phyloP scores from a whole-genome alignment of 805 yeast species.

The Lipomyces orientalis region DNA sequence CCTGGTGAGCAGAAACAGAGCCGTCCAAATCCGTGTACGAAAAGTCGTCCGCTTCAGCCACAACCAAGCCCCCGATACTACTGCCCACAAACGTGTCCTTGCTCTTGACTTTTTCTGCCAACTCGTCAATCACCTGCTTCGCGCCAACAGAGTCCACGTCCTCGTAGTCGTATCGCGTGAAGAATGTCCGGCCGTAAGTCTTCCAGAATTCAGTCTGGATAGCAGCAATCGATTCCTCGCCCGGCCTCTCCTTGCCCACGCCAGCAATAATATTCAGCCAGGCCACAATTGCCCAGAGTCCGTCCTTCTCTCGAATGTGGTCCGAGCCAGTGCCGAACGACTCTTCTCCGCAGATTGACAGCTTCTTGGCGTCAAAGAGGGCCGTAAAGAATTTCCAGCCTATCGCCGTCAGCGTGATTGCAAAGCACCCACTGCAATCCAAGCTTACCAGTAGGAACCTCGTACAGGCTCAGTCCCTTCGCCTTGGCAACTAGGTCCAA shows the following conservation, averaged over 20 bases:
- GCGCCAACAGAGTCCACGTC: conserved; percentile 81
- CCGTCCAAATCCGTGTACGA: conserved; percentile 95
- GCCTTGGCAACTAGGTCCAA: conserved; percentile 86
- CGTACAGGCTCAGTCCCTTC: conserved; percentile 77
- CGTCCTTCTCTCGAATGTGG: conserved; percentile 97
- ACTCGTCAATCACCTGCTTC: conserved; percentile 61
- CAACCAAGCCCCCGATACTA: conserved; percentile 57
- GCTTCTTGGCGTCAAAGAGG: conserved; percentile 86
- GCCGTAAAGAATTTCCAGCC: conserved; percentile 96
- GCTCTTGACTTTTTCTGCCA: conserved; percentile 51
- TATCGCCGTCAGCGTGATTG: not conserved
- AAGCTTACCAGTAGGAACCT: conserved; percentile 85
- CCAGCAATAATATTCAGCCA: conserved; percentile 96
- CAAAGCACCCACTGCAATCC: not conserved
- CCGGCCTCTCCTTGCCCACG: conserved; percentile 63
- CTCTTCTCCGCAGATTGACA: conserved; percentile 97
- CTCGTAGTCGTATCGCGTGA: conserved; percentile 94
- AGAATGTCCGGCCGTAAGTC: conserved; percentile 94
- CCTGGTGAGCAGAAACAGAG: conserved; percentile 84
- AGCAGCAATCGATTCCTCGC: conserved; percentile 71
- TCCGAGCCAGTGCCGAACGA: conserved; percentile 97
- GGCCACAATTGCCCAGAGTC: conserved; percentile 96
- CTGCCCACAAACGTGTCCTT: conserved; percentile 56
- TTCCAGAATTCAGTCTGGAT: conserved; percentile 89
- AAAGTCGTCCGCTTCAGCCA: conserved; percentile 84